Evolutionary conservation across 2,329 filamentous ascomycete species (phyloP).

Genomic region (Alternaria ventricosa): DNA sequence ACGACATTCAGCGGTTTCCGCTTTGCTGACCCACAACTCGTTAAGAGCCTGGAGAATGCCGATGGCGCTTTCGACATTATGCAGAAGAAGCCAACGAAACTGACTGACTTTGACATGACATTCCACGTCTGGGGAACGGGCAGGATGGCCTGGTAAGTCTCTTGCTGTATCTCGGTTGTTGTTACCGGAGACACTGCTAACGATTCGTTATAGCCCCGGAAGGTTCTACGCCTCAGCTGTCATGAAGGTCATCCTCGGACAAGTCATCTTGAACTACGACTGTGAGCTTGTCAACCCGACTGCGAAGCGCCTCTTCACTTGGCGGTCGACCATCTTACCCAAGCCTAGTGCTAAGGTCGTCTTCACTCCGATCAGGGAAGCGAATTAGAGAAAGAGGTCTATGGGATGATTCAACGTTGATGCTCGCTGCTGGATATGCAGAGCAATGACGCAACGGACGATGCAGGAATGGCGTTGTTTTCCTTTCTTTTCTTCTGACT

Average conservation of each 20-base stretch:
- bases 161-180: neutral
- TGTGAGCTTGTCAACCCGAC: constrained; percentile 16
- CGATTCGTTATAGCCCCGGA: constrained; percentile 11
- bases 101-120: constrained; percentile 18
- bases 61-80: constrained; percentile 3
- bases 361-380: constrained; percentile 8
- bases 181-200: neutral
- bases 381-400: neutral
- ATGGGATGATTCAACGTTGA: neutral
- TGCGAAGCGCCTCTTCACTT: constrained; percentile 14
- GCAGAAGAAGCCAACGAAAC: constrained; percentile 15
- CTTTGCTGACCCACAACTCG: constrained; percentile 16
- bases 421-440: neutral
- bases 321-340: constrained; percentile 20
- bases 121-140: constrained; percentile 28
- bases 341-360: constrained; percentile 17
- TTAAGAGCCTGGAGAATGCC: constrained; percentile 2
- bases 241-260: constrained; percentile 22
- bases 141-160: constrained; percentile 23
- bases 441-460: neutral
- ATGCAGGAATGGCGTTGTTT: neutral
- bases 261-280: constrained; percentile 26
- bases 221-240: constrained; percentile 21
- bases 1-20: constrained; percentile 28
- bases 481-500: neutral